A percentile compares a stretch with the other conserved stretches of the same genome.
Conservation (phyloP, 2,329 filamentous ascomycete genomes). For the Penicillium sp. region DNA sequence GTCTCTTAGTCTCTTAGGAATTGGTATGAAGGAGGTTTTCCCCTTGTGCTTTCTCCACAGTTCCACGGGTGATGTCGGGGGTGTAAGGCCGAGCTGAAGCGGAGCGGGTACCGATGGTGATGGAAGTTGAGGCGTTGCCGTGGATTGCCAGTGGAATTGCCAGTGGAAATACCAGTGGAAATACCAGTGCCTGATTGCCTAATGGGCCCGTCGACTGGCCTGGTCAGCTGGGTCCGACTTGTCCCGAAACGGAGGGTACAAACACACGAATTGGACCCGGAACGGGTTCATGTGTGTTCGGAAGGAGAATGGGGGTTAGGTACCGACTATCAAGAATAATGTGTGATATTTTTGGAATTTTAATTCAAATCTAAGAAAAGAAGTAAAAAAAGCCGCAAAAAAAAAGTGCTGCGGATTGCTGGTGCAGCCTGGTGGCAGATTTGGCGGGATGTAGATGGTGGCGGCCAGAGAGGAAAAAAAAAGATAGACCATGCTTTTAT, state of each 20-base stretch:
- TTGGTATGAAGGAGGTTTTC: conserved; percentile 34
- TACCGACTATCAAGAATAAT: not conserved
- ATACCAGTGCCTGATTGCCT: conserved; percentile 29
- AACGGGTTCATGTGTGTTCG: conserved; percentile 13
- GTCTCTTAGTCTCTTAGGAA: conserved; percentile 30
- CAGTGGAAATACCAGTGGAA: no score
- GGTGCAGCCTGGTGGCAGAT: not conserved
- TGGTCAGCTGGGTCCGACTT: conserved; percentile 35
- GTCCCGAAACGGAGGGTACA: conserved; percentile 34
- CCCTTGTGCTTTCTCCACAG: conserved; percentile 46
- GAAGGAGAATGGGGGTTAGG: conserved; percentile 8
- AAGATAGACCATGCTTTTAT: conserved; percentile 6
- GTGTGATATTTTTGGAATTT: not conserved
- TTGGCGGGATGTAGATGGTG: not conserved
- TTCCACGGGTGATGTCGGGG: conserved; percentile 50
- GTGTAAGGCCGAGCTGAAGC: conserved; percentile 35
- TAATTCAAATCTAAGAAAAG: not conserved
- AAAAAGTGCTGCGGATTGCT: not conserved
- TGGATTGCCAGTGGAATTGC: conserved; percentile 30
- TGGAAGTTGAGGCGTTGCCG: conserved; percentile 29
- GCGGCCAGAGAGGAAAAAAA: not conserved
- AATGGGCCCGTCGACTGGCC: not conserved
- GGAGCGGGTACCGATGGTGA: conserved; percentile 28
- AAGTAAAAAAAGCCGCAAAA: conserved; percentile 7
- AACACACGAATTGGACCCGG: conserved; percentile 33